Conservation (phyloP, 306 rosid species). For the Astragalus membranaceus region DNA sequence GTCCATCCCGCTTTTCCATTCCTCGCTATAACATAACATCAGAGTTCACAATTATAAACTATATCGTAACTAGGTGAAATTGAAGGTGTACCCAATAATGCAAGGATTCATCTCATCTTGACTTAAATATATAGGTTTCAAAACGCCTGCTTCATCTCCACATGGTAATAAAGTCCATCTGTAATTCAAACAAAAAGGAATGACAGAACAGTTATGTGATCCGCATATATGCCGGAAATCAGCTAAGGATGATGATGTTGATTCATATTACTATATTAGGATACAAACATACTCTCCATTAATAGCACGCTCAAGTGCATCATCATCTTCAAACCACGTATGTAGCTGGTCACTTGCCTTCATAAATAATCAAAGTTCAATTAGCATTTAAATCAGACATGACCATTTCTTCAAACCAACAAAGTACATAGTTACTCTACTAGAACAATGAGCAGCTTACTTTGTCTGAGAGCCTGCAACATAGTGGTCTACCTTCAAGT, state of each 20-base stretch:
- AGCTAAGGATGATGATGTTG: not conserved
- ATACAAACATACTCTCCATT: slow-evolving; percentile 69
- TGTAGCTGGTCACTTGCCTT: slow-evolving; percentile 71
- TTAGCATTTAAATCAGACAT: slow-evolving; percentile 22
- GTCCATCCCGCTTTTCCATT: too few species aligned
- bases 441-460: slow-evolving; percentile 44
- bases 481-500: slow-evolving; percentile 78
- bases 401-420: slow-evolving; percentile 2
- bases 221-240: not conserved
- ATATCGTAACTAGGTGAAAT: not conserved
- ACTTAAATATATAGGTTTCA: slow-evolving; percentile 47
- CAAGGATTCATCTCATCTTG: slow-evolving; percentile 55
- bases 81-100: slow-evolving; percentile 60
- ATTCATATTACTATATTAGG: not conserved
- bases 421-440: not conserved
- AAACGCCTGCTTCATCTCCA: slow-evolving; percentile 44
- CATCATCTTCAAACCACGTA: slow-evolving; percentile 81
- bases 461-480: slow-evolving; percentile 93
- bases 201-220: not conserved
- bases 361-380: slow-evolving; percentile 23
- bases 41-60: too few species aligned
- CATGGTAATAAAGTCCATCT: slow-evolving; percentile 78
- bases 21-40: too few species aligned
- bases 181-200: slow-evolving; percentile 3
- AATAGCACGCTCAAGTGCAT: slow-evolving; percentile 85